Conservation (phyloP, 495 filamentous ascomycete genomes). For the Aspergillus taichungensis region DNA sequence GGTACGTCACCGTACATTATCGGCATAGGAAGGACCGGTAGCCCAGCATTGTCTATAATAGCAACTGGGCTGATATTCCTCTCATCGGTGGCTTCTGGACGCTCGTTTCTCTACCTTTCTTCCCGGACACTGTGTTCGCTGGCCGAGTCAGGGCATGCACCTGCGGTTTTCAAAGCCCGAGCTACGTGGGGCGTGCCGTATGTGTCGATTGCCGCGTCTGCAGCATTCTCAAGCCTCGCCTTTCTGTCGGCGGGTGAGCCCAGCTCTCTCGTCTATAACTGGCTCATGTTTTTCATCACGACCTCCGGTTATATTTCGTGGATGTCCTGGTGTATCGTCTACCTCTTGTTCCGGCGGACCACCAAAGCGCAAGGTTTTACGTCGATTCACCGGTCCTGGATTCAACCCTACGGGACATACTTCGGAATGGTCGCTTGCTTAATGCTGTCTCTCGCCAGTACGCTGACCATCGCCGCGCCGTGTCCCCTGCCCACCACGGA, state of each 20-base stretch:
- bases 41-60: slow-evolving; percentile 50
- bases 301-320: slow-evolving; percentile 54
- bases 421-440: slow-evolving; percentile 37
- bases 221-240: slow-evolving; percentile 29
- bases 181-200: slow-evolving; percentile 41
- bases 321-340: slow-evolving; percentile 46
- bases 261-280: slow-evolving; percentile 29
- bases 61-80: slow-evolving; percentile 64
- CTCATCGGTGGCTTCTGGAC: slow-evolving; percentile 60
- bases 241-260: slow-evolving; percentile 27
- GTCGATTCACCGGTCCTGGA: slow-evolving; percentile 29
- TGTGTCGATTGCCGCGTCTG: slow-evolving; percentile 27
- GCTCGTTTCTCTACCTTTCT: slow-evolving; percentile 50
- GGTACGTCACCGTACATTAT: slow-evolving; percentile 30
- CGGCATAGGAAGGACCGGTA: slow-evolving; percentile 34
- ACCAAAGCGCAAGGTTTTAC: slow-evolving; percentile 30
- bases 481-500: slow-evolving; percentile 36
- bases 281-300: slow-evolving; percentile 52
- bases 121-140: slow-evolving; percentile 44
- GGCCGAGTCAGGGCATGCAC: slow-evolving; percentile 40
- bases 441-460: slow-evolving; percentile 43
- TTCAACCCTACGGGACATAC: slow-evolving; percentile 48
- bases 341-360: slow-evolving; percentile 47
- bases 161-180: slow-evolving; percentile 31
- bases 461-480: slow-evolving; percentile 43